A percentile compares a stretch with the other conserved stretches of the same genome.
Evolutionary conservation across 805 yeast genomes (phyloP).

Genomic region (Candida qinlingensis): DNA sequence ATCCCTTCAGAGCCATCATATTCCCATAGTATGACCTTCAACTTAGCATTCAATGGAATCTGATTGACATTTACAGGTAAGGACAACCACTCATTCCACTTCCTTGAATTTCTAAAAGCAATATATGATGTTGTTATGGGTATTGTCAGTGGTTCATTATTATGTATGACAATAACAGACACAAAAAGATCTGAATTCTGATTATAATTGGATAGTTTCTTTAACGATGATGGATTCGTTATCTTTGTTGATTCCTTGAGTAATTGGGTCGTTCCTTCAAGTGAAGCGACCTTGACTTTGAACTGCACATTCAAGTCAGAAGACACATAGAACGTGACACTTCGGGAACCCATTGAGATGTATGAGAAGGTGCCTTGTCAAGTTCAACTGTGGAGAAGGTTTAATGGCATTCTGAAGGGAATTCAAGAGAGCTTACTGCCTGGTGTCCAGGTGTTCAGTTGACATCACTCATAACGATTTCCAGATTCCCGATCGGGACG

Average conservation of each 20-base stretch:
- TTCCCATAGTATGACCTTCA: slow-evolving; percentile 65
- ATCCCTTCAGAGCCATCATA: slow-evolving; percentile 47
- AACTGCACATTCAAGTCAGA: slow-evolving; percentile 48
- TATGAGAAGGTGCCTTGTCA: neutral
- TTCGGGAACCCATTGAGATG: slow-evolving; percentile 25
- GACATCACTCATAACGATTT: no score
- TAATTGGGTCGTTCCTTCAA: slow-evolving; percentile 39
- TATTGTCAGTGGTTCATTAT: slow-evolving; percentile 40
- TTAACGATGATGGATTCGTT: slow-evolving; percentile 40
- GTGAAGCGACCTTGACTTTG: slow-evolving; percentile 39
- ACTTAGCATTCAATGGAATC: slow-evolving; percentile 54
- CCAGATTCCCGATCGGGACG: no score
- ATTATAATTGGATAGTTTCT: slow-evolving; percentile 34
- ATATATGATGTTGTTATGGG: slow-evolving; percentile 47
- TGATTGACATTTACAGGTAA: slow-evolving; percentile 71
- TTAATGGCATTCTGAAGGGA: no score
- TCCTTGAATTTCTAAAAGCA: slow-evolving; percentile 39
- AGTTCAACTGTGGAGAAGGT: no score
- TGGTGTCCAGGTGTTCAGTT: neutral
- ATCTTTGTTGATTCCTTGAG: slow-evolving; percentile 42
- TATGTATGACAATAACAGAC: slow-evolving; percentile 40
- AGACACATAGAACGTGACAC: slow-evolving; percentile 52
- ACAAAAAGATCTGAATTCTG: slow-evolving; percentile 35
- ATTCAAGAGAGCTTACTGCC: no score
- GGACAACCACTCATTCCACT: slow-evolving; percentile 69